Evolutionary conservation across 202 grass and related monocot genomes (phyloP), one percentile per base, ranked within the genome.

Genomic region (Brachypodium distachyon): DNA sequence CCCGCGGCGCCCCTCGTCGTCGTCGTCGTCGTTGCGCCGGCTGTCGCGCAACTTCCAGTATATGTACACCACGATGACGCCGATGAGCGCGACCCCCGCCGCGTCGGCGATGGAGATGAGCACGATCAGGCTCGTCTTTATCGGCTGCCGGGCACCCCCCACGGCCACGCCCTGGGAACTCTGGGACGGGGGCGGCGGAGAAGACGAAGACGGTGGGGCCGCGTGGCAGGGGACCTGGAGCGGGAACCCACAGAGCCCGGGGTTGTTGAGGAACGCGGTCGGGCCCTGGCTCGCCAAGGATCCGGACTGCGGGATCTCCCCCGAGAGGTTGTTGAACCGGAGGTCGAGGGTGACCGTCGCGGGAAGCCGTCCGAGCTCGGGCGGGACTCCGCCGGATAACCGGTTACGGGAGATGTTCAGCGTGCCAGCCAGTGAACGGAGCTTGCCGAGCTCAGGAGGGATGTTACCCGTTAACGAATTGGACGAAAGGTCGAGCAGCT

Each of bases 11-110:
- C 51, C 18, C 12, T 80, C 71, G 1, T 11, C 29, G 4, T 61
- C 39, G 14, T 52, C 47, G 31, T 63, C 33, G 29, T 26, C 47
- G 50, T 3, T 74, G 0, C 78, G 54, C n/a, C 67, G 42, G 40
- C n/a, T n/a, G n/a, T 88, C 85, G 10, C 82, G 87, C 53, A 90
- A 25, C 65, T 90, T 93, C 91, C 91, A 90, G 82, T 90, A 93
- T 18, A 83, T 34, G 84, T 87, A 93, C 19, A 93, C 84, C 23
- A 74, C 56, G 53, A 90, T 79, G 17, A 90, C 77, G 2, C 91
- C 88, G 7, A 94, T 65, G 52, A 88, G 65, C 0, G 91, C 88
- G 0, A 90, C 88, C 6, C 91, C 91, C 1, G 88, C 88, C 0
- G 91, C 88, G 64, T 94, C 88, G 9, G 79, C 85, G 37, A 86